Percentiles rank a stretch among this genome's conserved stretches.
Conservation (phyloP, 306 rosid genomes). For the Castanea sativa region DNA sequence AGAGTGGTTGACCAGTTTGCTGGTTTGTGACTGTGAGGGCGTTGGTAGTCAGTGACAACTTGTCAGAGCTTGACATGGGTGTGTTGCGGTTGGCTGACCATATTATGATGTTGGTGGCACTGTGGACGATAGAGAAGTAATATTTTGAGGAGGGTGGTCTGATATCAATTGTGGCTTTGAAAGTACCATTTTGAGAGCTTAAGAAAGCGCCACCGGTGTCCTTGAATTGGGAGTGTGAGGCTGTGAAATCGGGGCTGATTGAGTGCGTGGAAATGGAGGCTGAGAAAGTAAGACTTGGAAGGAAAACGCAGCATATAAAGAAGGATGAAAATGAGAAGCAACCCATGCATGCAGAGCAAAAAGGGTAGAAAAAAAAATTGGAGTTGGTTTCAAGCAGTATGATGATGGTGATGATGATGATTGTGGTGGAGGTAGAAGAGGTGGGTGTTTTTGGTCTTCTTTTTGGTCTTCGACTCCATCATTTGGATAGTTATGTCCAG, state of each 20-base stretch:
- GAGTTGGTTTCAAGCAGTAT: too few species aligned
- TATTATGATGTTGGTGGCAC: conserved; percentile 49
- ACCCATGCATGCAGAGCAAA: too few species aligned
- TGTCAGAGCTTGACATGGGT: conserved; percentile 54
- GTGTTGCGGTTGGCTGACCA: conserved; percentile 76
- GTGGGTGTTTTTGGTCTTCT: too few species aligned
- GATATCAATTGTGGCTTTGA: conserved; percentile 49
- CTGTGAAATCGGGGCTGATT: neutral
- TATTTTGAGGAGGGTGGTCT: conserved; percentile 29
- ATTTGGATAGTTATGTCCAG: too few species aligned
- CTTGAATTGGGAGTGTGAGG: neutral
- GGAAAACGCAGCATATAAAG: too few species aligned
- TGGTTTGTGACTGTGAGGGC: conserved; percentile 49
- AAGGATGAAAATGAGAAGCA: too few species aligned
- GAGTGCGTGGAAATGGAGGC: neutral
- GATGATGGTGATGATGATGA: too few species aligned
- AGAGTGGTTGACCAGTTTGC: conserved; percentile 29
- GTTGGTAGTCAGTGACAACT: conserved; percentile 37
- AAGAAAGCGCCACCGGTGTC: conserved; percentile 52
- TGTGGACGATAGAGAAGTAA: conserved; percentile 65
- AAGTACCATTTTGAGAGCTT: conserved; percentile 53
- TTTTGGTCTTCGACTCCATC: too few species aligned
- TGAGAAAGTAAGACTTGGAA: too few species aligned
- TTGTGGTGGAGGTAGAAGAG: too few species aligned
- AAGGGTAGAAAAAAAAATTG: too few species aligned